Evolutionary conservation across 2,329 filamentous ascomycete species (phyloP).

Genomic region (Cordyceps militaris): DNA sequence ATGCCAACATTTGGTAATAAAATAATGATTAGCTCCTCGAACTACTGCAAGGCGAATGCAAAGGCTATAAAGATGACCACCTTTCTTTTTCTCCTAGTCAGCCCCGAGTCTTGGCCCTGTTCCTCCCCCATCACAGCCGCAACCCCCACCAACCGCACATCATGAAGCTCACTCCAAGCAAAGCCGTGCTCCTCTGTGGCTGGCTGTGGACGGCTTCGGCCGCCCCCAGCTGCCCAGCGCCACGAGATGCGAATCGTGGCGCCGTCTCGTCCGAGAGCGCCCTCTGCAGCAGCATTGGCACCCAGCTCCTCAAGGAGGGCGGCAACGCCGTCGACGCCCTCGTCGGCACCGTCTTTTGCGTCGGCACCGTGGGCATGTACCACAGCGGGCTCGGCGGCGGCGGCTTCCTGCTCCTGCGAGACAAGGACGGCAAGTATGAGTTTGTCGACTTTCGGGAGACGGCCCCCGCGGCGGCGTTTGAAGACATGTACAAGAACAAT

Average conservation of each 20-base stretch:
- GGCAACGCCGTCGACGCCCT: conserved; percentile 62
- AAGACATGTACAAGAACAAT: conserved; percentile 76
- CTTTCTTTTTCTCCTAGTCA: too few relatives aligned
- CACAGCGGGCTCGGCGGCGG: conserved; percentile 69
- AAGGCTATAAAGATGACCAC: too few relatives aligned
- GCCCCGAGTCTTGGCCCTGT: background rate
- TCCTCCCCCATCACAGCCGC: background rate
- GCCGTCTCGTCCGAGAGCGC: conserved; percentile 55
- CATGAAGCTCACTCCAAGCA: background rate
- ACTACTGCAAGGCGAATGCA: too few relatives aligned
- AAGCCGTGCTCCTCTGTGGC: background rate
- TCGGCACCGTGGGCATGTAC: conserved; percentile 59
- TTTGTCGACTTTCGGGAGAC: conserved; percentile 81
- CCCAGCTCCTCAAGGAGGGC: conserved; percentile 47
- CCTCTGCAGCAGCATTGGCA: conserved; percentile 54
- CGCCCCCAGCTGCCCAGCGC: conserved; percentile 4
- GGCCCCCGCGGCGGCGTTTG: conserved; percentile 68
- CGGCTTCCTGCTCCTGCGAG: conserved; percentile 69
- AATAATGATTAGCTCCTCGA: background rate
- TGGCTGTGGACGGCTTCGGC: background rate
- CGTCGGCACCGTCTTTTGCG: conserved; percentile 57
- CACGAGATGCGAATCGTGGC: conserved; percentile 30
- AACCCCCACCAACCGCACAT: background rate
- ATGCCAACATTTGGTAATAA: too few relatives aligned
- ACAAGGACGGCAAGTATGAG: conserved; percentile 61